phyloP scores from a whole-genome alignment of 2,329 filamentous ascomycete species.

The Cordyceps farinosa region DNA sequence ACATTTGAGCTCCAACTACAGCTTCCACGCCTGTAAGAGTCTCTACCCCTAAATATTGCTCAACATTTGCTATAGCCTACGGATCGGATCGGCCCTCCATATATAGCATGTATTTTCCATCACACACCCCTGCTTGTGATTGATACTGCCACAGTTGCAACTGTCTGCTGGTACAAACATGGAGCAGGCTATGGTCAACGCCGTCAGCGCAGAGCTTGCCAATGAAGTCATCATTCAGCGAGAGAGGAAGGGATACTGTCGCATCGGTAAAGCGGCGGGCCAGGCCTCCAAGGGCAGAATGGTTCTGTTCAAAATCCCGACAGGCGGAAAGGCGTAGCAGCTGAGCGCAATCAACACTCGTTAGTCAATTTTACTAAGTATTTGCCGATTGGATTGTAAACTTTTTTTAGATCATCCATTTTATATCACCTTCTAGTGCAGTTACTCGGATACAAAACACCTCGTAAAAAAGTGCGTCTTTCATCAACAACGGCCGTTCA shows the following conservation, averaged over 20 bases:
- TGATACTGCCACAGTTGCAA: too few species aligned
- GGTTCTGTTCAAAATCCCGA: constrained; percentile 1
- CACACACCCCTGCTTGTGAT: too few species aligned
- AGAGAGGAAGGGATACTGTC: background rate
- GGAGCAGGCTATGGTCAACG: background rate
- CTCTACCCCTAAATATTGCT: too few species aligned
- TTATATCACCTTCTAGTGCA: background rate
- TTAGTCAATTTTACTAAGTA: too few species aligned
- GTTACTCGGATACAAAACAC: background rate
- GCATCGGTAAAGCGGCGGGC: background rate
- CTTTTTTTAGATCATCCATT: background rate
- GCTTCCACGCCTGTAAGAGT: too few species aligned
- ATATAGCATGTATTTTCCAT: too few species aligned
- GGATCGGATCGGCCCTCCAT: too few species aligned
- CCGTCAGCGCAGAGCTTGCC: background rate
- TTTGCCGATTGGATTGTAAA: background rate
- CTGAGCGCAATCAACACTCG: too few species aligned
- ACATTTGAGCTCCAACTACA: too few species aligned
- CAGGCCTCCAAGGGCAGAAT: background rate
- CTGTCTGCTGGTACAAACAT: background rate
- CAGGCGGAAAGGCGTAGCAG: background rate
- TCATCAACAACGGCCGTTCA: constrained; percentile 5
- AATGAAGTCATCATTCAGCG: background rate
- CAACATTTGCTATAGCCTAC: too few species aligned
- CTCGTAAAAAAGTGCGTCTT: constrained; percentile 7